Evolutionary conservation across 352 stramenopile species (phyloP).

Genomic region (Pythium myriotylum): DNA sequence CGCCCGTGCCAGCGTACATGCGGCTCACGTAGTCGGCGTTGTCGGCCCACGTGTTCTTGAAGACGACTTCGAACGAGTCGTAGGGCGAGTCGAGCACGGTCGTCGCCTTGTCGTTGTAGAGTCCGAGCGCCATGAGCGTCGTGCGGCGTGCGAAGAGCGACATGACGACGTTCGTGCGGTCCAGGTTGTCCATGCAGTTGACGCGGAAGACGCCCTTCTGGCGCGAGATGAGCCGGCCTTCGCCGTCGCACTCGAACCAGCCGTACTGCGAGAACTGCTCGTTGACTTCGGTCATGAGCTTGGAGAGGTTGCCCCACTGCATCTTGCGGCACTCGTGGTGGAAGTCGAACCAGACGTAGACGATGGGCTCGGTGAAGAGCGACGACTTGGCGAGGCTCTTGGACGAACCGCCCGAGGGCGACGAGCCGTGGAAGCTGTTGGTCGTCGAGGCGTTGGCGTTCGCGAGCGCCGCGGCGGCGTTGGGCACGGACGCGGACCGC

Average conservation of each 20-base stretch:
- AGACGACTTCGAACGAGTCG: conserved; percentile 63
- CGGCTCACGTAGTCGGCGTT: conserved; percentile 94
- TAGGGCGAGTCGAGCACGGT: conserved; percentile 62
- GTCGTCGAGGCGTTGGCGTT: not conserved
- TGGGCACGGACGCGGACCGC: conserved; percentile 23
- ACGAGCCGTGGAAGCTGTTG: conserved; percentile 16
- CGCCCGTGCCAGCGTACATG: conserved; percentile 93
- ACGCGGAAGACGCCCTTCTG: conserved; percentile 95
- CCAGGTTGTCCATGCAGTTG: conserved; percentile 99
- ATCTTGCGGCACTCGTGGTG: conserved; percentile 95
- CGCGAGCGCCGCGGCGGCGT: conserved; percentile 9
- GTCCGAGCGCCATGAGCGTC: conserved; percentile 73
- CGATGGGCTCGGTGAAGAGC: conserved; percentile 59
- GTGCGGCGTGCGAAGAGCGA: conserved; percentile 91
- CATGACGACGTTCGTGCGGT: conserved; percentile 98
- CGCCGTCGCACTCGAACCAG: conserved; percentile 67
- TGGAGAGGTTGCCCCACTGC: conserved; percentile 91
- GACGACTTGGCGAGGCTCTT: conserved; percentile 24
- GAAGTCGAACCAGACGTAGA: conserved; percentile 98
- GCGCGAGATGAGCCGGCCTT: conserved; percentile 53
- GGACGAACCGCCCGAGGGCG: not conserved
- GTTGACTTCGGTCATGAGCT: conserved; percentile 83
- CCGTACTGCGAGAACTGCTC: conserved; percentile 68
- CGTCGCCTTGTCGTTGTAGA: conserved; percentile 32
- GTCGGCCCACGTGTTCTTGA: conserved; percentile 93